Evolutionary conservation across 257 asterid species (phyloP), one percentile per base, ranked within the genome.

Genomic region (Nicotiana benthamiana): DNA sequence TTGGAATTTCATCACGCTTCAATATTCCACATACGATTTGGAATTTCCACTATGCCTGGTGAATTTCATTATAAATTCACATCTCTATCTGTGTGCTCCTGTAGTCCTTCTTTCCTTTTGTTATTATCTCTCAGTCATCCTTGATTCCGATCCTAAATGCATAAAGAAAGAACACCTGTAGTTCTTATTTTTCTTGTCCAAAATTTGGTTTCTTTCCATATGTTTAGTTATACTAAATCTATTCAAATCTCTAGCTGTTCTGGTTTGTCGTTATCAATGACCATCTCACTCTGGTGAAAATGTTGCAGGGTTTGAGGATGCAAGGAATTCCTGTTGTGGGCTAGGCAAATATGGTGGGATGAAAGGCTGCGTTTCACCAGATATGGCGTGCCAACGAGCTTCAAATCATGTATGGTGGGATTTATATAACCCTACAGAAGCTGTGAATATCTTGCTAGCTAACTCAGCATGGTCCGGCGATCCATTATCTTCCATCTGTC

Each of bases 321-420:
- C 86, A 27, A 68, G 40, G 80, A 90, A 78, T 34, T 92, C 94
- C 5, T 91, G 94, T 66, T 91, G 96, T 74, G 96, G 92, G 34
- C 43, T 24, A 64, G 93, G 90, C 27, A 78, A 13, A 22, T 85
- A 84, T 7, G 90, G 86, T 15, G 86, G 84, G 40, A 79, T 7
- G 78, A 82, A 81, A 8, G 93, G 94, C 13, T 90, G 96, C 77
- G 15, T 83, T 13, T 87, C 92, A 32, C 54, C 78, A 7, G 91
- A 89, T n/a, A 90, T 82, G 87, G 91, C 91, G 0, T 90, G 94
- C 80, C 24, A 20, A 0, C 86, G 79, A 4, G 81, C 91, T 77
- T 87, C 89, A 43, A 72, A 28, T 17, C 89, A 82, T 61, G 83
- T 91, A 28, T 91, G 96, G 96, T 91, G 96, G 96, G 96, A 91